Percentiles rank a stretch among this genome's conserved stretches.
These are phyloP conservation scores for Heterobasidion irregulare DNA, from an alignment of 1,284 basidiomycete species.

Conservation along the genomic window DNA sequence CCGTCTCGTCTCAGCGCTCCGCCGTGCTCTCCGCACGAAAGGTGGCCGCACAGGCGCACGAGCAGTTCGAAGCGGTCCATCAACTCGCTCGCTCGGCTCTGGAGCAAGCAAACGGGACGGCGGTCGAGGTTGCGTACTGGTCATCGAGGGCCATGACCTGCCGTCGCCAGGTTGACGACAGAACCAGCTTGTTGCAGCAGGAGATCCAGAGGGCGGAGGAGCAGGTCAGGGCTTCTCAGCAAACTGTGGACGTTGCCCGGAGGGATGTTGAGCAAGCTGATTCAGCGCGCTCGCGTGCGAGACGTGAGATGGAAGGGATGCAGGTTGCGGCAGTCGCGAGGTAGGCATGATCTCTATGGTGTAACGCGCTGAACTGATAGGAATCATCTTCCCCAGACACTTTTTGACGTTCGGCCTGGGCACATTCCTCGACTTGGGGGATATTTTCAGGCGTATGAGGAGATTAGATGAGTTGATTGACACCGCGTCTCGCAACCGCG, in stretches of 20 bases:
- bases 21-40: background rate
- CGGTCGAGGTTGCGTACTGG: constrained; percentile 1
- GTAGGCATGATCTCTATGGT: too few relatives aligned
- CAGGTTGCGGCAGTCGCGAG: background rate
- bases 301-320: background rate
- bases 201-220: background rate
- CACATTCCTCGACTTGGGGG: background rate
- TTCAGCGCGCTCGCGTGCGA: background rate
- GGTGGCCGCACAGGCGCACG: background rate
- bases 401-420: background rate
- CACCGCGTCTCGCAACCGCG: background rate
- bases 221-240: background rate
- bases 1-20: background rate
- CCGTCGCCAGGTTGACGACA: background rate
- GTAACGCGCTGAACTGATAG: too few relatives aligned
- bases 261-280: background rate
- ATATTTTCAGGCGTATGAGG: background rate
- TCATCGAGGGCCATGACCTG: background rate
- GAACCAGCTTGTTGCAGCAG: background rate
- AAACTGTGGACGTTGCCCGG: background rate
- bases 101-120: background rate
- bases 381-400: background rate
- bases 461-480: background rate
- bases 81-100: background rate
- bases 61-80: constrained; percentile 1